Evolutionary conservation across 164 flowering plant genomes (phyloP).

Genomic region (Vitis amurensis): DNA sequence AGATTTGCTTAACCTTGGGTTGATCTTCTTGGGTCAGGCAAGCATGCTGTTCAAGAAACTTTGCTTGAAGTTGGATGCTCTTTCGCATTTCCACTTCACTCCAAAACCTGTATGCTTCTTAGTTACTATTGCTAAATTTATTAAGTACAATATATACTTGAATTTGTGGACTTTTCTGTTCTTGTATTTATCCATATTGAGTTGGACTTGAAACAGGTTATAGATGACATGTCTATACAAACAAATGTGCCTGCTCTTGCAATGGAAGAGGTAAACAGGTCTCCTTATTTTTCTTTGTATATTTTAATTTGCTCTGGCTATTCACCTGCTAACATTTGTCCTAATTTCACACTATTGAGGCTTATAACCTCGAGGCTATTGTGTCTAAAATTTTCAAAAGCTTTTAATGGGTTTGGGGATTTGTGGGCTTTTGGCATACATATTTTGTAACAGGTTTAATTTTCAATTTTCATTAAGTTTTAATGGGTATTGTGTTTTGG

Average conservation of each 20-base stretch:
- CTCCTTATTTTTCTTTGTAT: background rate
- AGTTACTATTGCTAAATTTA: background rate
- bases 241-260: conserved; percentile 90
- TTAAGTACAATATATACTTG: background rate
- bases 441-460: no score
- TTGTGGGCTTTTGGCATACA: no score
- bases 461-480: no score
- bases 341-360: no score
- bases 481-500: no score
- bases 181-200: conserved; percentile 1
- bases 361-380: no score
- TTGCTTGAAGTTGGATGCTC: conserved; percentile 85
- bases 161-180: background rate
- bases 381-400: no score
- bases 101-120: conserved; percentile 84
- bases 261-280: conserved; percentile 85
- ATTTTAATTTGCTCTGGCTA: background rate
- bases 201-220: conserved; percentile 51
- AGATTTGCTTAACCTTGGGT: conserved; percentile 5
- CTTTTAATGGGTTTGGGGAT: no score
- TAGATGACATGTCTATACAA: conserved; percentile 91
- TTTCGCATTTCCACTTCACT: conserved; percentile 91
- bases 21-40: conserved; percentile 49
- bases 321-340: background rate
- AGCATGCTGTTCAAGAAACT: conserved; percentile 67